Conservation (phyloP, 163 green algal genomes). For the Chlorella variabilis region DNA sequence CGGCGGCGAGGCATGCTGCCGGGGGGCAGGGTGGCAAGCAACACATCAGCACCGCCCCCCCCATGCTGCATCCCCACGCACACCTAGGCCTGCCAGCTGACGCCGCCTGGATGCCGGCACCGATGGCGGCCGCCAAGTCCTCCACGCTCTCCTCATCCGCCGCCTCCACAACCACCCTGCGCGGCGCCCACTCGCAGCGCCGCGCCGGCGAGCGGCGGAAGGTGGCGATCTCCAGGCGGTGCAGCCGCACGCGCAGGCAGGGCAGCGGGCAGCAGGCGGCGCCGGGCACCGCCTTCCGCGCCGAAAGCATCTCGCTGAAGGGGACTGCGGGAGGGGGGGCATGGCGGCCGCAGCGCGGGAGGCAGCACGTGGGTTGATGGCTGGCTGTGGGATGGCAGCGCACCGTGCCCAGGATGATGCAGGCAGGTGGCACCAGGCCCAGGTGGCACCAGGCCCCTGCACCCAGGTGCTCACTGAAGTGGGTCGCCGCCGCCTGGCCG, state of each 20-base stretch:
- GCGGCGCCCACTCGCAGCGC: slow-evolving; percentile 39
- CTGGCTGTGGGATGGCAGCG: too few species aligned
- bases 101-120: slow-evolving; percentile 5
- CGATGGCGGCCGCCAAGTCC: slow-evolving; percentile 42
- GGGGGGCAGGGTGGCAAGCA: not conserved
- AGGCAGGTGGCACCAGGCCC: too few species aligned
- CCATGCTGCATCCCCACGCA: not conserved
- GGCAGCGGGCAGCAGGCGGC: not conserved
- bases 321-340: too few species aligned
- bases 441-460: too few species aligned
- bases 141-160: slow-evolving; percentile 23
- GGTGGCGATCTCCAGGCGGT: slow-evolving; percentile 33
- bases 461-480: too few species aligned
- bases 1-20: not conserved
- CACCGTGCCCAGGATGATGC: too few species aligned
- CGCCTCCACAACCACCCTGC: slow-evolving; percentile 34
- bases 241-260: slow-evolving; percentile 1
- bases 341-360: too few species aligned
- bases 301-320: slow-evolving; percentile 47
- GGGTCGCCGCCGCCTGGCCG: not conserved
- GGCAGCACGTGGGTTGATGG: too few species aligned
- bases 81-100: not conserved
- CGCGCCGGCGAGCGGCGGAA: slow-evolving; percentile 28
- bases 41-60: not conserved
- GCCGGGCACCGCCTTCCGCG: not conserved